Percentiles rank a stretch among this genome's conserved stretches.
phyloP scores from a whole-genome alignment of 2,329 filamentous ascomycete species.

The Emmonsiellopsis sp. region DNA sequence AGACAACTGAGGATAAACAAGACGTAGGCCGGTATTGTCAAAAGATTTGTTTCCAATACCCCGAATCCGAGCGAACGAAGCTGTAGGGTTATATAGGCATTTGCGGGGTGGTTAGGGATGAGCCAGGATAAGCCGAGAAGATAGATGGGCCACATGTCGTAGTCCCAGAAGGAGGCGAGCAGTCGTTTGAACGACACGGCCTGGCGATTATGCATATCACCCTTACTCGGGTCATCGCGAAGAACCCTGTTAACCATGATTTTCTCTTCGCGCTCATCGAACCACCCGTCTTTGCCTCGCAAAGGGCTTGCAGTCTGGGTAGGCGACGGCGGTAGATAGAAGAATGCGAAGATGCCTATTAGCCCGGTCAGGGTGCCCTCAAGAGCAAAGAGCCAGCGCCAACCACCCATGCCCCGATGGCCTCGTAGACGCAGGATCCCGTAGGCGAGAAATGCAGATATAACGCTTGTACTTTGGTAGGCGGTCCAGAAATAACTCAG shows the following conservation, averaged over 20 bases:
- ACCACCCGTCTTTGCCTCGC: constrained; percentile 55
- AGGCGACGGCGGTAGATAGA: constrained; percentile 55
- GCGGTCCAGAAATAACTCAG: constrained; percentile 33
- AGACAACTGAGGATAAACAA: constrained; percentile 50
- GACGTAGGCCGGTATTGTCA: constrained; percentile 50
- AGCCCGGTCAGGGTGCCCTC: constrained; percentile 41
- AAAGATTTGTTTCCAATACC: constrained; percentile 52
- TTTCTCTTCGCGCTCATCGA: constrained; percentile 56
- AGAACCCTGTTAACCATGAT: constrained; percentile 59
- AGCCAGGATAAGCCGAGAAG: constrained; percentile 38
- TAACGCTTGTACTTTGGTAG: constrained; percentile 39
- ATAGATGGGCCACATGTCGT: constrained; percentile 49
- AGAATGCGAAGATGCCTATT: constrained; percentile 45
- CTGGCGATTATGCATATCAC: constrained; percentile 53
- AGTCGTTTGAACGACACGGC: constrained; percentile 40
- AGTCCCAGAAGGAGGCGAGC: constrained; percentile 42
- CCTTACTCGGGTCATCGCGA: constrained; percentile 47
- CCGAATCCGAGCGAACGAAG: constrained; percentile 46
- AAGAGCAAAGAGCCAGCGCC: constrained; percentile 33
- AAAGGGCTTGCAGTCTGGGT: constrained; percentile 54
- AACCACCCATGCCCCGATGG: constrained; percentile 28
- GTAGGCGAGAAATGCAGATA: constrained; percentile 39
- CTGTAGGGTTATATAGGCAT: constrained; percentile 29
- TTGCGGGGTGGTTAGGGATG: constrained; percentile 27
- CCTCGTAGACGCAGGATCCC: constrained; percentile 31